These are phyloP conservation scores for Pestalotiopsis sp. DNA, from an alignment of 2,329 filamentous ascomycete genomes.

Conservation along the genomic window DNA sequence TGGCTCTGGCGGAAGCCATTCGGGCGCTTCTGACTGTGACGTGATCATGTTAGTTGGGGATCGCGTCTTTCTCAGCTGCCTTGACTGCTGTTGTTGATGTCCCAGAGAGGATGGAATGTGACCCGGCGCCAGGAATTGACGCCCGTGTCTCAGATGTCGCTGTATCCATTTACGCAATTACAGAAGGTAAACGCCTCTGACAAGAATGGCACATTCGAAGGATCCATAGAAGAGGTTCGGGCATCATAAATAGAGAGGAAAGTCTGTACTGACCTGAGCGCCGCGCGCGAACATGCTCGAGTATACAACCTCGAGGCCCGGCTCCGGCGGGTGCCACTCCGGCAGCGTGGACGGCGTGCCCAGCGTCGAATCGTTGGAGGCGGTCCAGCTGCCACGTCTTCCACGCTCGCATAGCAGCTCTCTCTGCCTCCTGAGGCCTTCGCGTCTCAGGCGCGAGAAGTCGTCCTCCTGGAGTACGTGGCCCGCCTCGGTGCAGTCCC, in stretches of 20 bases:
- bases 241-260: not conserved
- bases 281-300: not conserved
- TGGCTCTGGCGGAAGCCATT: slow-evolving; percentile 21
- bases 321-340: slow-evolving; percentile 6
- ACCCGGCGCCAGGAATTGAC: not conserved
- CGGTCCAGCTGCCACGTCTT: not conserved
- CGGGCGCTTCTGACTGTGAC: slow-evolving; percentile 18
- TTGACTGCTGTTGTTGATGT: not conserved
- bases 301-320: slow-evolving; percentile 1
- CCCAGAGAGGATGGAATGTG: not conserved
- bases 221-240: not conserved
- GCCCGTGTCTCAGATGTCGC: not conserved
- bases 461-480: not conserved
- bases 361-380: not conserved
- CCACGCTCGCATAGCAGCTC: not conserved
- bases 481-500: slow-evolving; percentile 1
- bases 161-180: not conserved
- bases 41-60: not conserved
- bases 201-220: not conserved
- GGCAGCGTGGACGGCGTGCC: not conserved
- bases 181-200: not conserved
- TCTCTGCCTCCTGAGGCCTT: not conserved
- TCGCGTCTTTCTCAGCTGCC: not conserved
- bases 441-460: not conserved
- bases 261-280: not conserved